Conservation (phyloP, 148 eudicot genomes). For the Rhododendron kiyosumense region DNA sequence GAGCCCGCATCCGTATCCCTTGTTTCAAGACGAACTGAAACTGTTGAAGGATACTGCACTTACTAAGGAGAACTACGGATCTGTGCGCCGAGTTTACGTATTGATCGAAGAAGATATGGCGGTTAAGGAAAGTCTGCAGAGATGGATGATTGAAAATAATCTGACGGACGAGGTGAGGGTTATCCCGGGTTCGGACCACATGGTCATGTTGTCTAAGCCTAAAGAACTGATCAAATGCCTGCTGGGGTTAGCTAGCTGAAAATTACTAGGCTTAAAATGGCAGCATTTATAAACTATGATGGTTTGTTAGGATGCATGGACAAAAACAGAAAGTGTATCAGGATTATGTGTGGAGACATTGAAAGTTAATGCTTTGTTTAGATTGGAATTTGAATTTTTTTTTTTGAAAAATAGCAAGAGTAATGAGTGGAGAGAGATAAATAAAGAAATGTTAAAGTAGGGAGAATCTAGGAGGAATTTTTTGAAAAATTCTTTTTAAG, state of each 20-base stretch:
- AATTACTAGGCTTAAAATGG: not conserved
- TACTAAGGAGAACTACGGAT: conserved; percentile 21
- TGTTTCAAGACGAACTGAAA: not conserved
- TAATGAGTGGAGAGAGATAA: too few species aligned
- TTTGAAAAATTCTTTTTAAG: too few species aligned
- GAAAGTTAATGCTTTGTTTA: too few species aligned
- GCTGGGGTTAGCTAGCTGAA: not conserved
- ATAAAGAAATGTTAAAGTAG: too few species aligned
- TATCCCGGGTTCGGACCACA: conserved; percentile 26
- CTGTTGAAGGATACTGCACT: conserved; percentile 12
- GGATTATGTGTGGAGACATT: too few species aligned
- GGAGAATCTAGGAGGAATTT: too few species aligned
- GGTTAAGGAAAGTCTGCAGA: conserved; percentile 10
- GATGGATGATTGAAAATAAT: conserved; percentile 31
- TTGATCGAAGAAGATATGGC: conserved; percentile 16
- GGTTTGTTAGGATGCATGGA: too few species aligned
- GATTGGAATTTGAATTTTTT: too few species aligned
- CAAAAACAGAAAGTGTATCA: too few species aligned
- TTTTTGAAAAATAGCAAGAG: too few species aligned
- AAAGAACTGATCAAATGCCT: conserved; percentile 14
- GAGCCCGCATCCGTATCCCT: conserved; percentile 9
- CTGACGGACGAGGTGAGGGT: conserved; percentile 26
- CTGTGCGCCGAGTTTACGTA: conserved; percentile 22
- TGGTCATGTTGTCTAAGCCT: conserved; percentile 31
- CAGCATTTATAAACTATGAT: too few species aligned